Conservation (phyloP, 2,329 filamentous ascomycete genomes). For the Botrytis fabae region DNA sequence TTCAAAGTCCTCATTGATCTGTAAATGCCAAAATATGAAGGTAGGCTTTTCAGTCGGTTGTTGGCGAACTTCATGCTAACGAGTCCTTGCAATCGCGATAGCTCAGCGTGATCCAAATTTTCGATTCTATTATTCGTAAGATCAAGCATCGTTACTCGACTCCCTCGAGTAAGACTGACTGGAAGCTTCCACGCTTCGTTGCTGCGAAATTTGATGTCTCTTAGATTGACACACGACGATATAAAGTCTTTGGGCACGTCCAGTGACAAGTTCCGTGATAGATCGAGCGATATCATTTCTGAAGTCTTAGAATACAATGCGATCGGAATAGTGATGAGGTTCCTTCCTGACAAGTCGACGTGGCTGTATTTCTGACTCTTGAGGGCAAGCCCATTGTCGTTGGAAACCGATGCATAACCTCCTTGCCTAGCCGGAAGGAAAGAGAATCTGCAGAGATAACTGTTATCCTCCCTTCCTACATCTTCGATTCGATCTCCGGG, state of each 20-base stretch:
- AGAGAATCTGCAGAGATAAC: conserved; percentile 93
- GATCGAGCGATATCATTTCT: conserved; percentile 92
- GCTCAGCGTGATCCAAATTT: conserved; percentile 79
- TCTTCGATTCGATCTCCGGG: conserved; percentile 87
- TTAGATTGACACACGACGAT: conserved; percentile 83
- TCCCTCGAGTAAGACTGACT: conserved; percentile 77
- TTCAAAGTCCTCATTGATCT: conserved; percentile 79
- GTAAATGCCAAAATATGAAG: conserved; percentile 80
- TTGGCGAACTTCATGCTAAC: conserved; percentile 92
- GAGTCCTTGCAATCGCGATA: conserved; percentile 72
- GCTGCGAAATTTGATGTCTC: conserved; percentile 93
- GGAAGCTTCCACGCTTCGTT: conserved; percentile 90
- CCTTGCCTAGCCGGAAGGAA: conserved; percentile 89
- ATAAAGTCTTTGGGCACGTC: conserved; percentile 97
- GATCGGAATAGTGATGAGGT: conserved; percentile 92
- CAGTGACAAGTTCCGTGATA: conserved; percentile 88
- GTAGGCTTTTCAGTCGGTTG: conserved; percentile 79
- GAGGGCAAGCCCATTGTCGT: conserved; percentile 80
- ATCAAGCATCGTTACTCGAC: conserved; percentile 81
- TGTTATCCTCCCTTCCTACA: conserved; percentile 93
- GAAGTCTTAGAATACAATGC: conserved; percentile 85
- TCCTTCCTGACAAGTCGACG: conserved; percentile 85
- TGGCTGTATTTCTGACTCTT: conserved; percentile 87
- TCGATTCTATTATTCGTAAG: conserved; percentile 93
- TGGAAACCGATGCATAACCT: conserved; percentile 69